Percentiles rank a stretch among this genome's conserved stretches.
phyloP scores from a whole-genome alignment of 352 stramenopile genomes.

The Pythium diclinum region DNA sequence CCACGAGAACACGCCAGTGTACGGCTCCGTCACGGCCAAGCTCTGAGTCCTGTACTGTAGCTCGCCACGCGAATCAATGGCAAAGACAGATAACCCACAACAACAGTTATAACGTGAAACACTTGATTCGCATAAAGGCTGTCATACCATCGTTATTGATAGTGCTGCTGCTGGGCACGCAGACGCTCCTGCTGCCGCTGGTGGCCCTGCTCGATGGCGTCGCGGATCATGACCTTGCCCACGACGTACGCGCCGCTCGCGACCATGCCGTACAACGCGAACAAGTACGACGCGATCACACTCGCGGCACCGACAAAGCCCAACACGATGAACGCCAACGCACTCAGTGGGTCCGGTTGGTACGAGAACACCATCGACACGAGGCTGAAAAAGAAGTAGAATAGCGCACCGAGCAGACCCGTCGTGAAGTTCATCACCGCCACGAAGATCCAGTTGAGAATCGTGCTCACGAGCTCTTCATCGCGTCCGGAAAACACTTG shows the following conservation, averaged over 20 bases:
- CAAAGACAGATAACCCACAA: background rate
- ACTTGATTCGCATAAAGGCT: background rate
- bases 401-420: conserved; percentile 71
- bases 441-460: conserved; percentile 84
- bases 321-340: conserved; percentile 66
- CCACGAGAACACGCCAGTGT: conserved; percentile 64
- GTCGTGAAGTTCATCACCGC: conserved; percentile 88
- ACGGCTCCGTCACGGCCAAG: conserved; percentile 49
- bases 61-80: too few relatives aligned
- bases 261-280: conserved; percentile 85
- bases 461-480: conserved; percentile 72
- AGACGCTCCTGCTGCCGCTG: conserved; percentile 55
- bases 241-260: conserved; percentile 78
- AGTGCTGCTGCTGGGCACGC: conserved; percentile 14
- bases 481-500: conserved; percentile 61
- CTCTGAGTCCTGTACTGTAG: conserved; percentile 25
- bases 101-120: background rate
- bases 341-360: conserved; percentile 76
- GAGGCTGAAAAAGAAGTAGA: conserved; percentile 86
- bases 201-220: conserved; percentile 73
- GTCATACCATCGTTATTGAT: conserved; percentile 7
- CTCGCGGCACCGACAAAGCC: conserved; percentile 69
- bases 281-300: conserved; percentile 83
- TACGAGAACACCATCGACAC: conserved; percentile 83
- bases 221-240: conserved; percentile 67